Evolutionary conservation across 1,139 yeast species (phyloP), one percentile per base, ranked within the genome.

Genomic region (Pichia cactophila): DNA sequence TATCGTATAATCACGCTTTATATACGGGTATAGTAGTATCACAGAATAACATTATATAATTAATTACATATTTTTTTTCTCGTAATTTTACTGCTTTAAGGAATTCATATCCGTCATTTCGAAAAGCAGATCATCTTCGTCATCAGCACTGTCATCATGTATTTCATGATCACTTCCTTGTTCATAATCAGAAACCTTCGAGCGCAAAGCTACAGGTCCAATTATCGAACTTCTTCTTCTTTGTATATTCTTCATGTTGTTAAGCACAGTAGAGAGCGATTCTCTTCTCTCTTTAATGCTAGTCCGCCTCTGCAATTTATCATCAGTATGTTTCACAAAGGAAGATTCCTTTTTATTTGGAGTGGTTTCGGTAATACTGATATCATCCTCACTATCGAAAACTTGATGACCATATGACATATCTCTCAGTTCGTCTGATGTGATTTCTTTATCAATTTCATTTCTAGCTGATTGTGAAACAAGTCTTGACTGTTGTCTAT

Each of bases 21-120:
- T 23, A 23, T 23, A 23, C 4, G 23, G 23, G 23, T 23, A 23
- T 23, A 23, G 23, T 23, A 23, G 4, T 23, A 23, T 23, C 23
- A 23, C 23, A 23, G 23, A 23, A 23, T 23, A 23, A 5, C 23
- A 23, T 23, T 31, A 31, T 31, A 31, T 8, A 31, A 31, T 11
- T 31, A 31, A 2, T 31, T 31, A 31, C 35, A 31, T 2, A 31
- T 11, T 31, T 12, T 11, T 31, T 11, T 9, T 28, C 6, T 28
- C 10, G 4, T 23, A 23, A 23, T 31, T 20, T 23, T 36, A 36
- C 9, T 36, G 39, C 23, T 36, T 39, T 6, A 4, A 20, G 11
- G 42, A 61, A 53, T 83, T 81, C 92, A 86, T 86, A 61, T 87
- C 96, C 63, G 95, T 87, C 95, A 88, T 86, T 33, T 94, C 84